A percentile compares a stretch with the other conserved stretches of the same genome.
Conservation (phyloP, 306 rosid genomes). For the Fragaria iinumae region DNA sequence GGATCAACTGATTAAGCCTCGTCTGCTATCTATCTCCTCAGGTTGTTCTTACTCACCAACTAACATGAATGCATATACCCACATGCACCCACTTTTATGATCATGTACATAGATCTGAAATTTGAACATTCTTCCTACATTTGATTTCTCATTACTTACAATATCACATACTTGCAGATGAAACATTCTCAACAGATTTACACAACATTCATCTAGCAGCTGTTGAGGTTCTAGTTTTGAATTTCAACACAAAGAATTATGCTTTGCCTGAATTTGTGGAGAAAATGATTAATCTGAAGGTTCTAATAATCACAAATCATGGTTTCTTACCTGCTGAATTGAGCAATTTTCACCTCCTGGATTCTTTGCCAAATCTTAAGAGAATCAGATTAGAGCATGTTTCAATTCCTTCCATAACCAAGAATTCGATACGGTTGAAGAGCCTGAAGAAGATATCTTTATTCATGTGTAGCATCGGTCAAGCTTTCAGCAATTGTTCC, state of each 20-base stretch:
- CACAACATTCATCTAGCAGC: constrained; percentile 37
- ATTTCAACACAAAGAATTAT: constrained; percentile 36
- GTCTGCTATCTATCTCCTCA: constrained; percentile 54
- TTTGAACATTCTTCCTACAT: neutral
- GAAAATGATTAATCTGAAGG: constrained; percentile 24
- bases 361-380: constrained; percentile 32
- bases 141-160: neutral
- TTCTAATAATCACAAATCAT: constrained; percentile 34
- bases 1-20: constrained; percentile 36
- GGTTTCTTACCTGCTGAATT: constrained; percentile 35
- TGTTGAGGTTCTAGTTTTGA: constrained; percentile 56
- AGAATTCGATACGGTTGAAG: constrained; percentile 27
- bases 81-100: neutral
- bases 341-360: constrained; percentile 37
- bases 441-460: constrained; percentile 56
- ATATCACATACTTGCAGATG: constrained; percentile 43
- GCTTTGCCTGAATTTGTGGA: constrained; percentile 43
- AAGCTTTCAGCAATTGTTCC: constrained; percentile 35
- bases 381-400: constrained; percentile 56
- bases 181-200: constrained; percentile 39
- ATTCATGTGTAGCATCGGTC: constrained; percentile 54
- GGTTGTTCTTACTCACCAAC: constrained; percentile 15
- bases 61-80: neutral
- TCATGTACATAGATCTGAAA: neutral
- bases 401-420: constrained; percentile 35